phyloP scores from a whole-genome alignment of 495 filamentous ascomycete genomes.

The Chaetomidium leptoderma region DNA sequence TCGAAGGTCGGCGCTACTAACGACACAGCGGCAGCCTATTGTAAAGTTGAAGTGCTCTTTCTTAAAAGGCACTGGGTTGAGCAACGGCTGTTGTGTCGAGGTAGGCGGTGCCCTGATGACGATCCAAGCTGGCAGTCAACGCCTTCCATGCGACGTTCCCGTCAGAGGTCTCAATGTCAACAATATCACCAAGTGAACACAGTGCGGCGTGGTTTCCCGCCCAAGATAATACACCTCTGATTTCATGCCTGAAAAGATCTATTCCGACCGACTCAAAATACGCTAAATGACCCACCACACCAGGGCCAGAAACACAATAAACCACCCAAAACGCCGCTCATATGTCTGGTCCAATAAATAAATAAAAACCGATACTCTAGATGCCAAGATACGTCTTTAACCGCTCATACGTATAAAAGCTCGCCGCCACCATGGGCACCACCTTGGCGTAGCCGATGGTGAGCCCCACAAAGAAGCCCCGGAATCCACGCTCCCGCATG shows the following conservation, averaged over 20 bases:
- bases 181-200: not conserved
- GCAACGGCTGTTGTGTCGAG: not conserved
- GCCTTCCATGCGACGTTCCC: not conserved
- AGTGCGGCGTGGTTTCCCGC: not conserved
- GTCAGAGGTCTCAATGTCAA: no score
- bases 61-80: not conserved
- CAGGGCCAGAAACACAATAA: not conserved
- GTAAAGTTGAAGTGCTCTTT: no score
- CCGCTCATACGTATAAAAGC: slow-evolving; percentile 75
- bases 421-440: slow-evolving; percentile 81
- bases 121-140: no score
- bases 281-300: not conserved
- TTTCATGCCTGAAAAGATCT: not conserved
- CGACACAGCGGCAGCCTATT: no score
- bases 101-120: not conserved
- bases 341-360: slow-evolving; percentile 16
- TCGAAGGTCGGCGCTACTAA: no score
- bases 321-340: slow-evolving; percentile 18
- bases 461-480: slow-evolving; percentile 88
- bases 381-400: slow-evolving; percentile 71
- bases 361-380: slow-evolving; percentile 38
- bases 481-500: slow-evolving; percentile 66
- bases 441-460: slow-evolving; percentile 95
- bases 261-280: not conserved
- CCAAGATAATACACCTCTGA: not conserved